Conservation (phyloP, 257 asterid genomes). For the Solanum verrucosum region DNA sequence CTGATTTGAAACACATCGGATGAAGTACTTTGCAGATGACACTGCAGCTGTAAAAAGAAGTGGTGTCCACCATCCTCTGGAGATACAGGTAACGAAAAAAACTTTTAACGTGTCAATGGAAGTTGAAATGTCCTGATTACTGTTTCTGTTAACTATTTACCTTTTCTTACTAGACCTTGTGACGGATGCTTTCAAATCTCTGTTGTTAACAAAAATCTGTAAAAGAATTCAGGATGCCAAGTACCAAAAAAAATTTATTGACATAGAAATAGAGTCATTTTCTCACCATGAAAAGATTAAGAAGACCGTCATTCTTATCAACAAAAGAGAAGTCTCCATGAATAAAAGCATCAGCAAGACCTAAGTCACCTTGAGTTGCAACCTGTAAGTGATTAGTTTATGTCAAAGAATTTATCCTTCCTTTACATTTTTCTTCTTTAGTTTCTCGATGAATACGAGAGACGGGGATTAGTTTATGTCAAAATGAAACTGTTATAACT, state of each 20-base stretch:
- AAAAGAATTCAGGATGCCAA: slow-evolving; percentile 9
- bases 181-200: slow-evolving; percentile 45
- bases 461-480: no score
- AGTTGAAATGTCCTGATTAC: neutral
- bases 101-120: neutral
- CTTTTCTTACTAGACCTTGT: slow-evolving; percentile 42
- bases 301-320: slow-evolving; percentile 56
- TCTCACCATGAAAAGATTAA: slow-evolving; percentile 70
- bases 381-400: slow-evolving; percentile 24
- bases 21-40: no score
- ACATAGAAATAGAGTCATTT: neutral
- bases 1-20: no score
- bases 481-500: slow-evolving; percentile 8
- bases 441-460: neutral
- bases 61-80: slow-evolving; percentile 89
- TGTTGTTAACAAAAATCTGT: slow-evolving; percentile 66
- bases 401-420: neutral
- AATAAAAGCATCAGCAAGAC: slow-evolving; percentile 85
- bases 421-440: neutral
- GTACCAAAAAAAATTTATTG: neutral
- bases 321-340: slow-evolving; percentile 76
- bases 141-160: slow-evolving; percentile 16
- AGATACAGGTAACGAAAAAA: neutral
- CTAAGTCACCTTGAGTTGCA: slow-evolving; percentile 73
- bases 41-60: no score